phyloP scores from a whole-genome alignment of 2,329 filamentous ascomycete species.

The Colletotrichum sublineola region DNA sequence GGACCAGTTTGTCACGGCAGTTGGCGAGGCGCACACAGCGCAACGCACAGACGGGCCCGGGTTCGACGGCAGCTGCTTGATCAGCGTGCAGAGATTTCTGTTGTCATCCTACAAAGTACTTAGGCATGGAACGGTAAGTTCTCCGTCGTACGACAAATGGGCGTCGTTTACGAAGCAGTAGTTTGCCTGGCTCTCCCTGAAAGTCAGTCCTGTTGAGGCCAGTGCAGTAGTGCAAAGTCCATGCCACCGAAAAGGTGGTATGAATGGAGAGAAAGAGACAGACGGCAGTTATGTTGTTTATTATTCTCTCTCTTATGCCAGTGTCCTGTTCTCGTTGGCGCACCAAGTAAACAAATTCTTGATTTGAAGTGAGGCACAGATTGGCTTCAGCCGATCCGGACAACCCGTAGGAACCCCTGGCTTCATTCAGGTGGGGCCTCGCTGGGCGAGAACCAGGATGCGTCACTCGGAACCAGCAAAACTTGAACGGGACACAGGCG shows the following conservation, averaged over 20 bases:
- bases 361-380: conserved; percentile 7
- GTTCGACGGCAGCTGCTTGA: conserved; percentile 12
- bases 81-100: neutral
- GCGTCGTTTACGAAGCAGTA: conserved; percentile 6
- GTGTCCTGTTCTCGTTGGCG: neutral
- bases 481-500: conserved; percentile 5
- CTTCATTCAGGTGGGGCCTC: neutral
- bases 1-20: neutral
- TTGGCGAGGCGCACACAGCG: neutral
- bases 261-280: neutral
- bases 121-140: neutral
- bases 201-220: neutral
- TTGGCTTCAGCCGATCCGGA: conserved; percentile 21
- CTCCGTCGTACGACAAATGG: neutral
- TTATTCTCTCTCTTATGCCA: conserved; percentile 6
- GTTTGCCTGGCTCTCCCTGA: neutral
- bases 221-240: too few relatives aligned
- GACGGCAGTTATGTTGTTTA: neutral
- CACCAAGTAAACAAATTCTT: neutral
- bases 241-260: neutral
- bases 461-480: conserved; percentile 32
- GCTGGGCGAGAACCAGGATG: conserved; percentile 21
- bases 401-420: conserved; percentile 27
- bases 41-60: conserved; percentile 26
- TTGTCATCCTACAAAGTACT: neutral